These are phyloP conservation scores for Bombardia bombarda DNA, from an alignment of 495 filamentous ascomycete genomes.

Conservation along the genomic window DNA sequence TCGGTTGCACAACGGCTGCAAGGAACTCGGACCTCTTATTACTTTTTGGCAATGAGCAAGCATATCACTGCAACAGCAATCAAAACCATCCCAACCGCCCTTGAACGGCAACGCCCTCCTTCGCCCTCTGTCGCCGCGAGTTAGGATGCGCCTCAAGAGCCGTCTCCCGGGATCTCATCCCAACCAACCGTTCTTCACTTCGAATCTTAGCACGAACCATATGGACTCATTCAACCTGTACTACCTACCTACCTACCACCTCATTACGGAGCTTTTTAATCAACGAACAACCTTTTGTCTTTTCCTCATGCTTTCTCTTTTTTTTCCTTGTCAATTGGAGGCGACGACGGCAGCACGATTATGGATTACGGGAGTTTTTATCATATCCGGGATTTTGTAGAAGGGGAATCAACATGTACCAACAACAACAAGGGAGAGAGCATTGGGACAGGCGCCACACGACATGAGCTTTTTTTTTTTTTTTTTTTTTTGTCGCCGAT, in stretches of 20 bases:
- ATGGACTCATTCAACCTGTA: slow-evolving; percentile 15
- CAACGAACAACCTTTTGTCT: slow-evolving; percentile 7
- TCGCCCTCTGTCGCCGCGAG: neutral
- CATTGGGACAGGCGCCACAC: slow-evolving; percentile 18
- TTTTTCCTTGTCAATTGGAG: slow-evolving; percentile 5
- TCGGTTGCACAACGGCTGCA: no score
- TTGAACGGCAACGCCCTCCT: no score
- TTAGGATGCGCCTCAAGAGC: slow-evolving; percentile 16
- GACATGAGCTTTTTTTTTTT: no score
- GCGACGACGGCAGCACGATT: slow-evolving; percentile 14
- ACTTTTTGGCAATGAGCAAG: no score
- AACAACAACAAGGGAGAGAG: slow-evolving; percentile 8
- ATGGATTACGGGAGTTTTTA: slow-evolving; percentile 12
- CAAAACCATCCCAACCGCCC: no score
- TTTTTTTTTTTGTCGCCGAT: neutral
- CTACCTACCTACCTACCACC: slow-evolving; percentile 20
- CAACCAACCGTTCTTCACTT: slow-evolving; percentile 9
- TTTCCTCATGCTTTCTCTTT: neutral
- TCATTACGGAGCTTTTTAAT: slow-evolving; percentile 24
- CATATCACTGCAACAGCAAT: no score
- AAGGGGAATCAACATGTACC: slow-evolving; percentile 14
- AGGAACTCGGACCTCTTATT: no score
- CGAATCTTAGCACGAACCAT: slow-evolving; percentile 4
- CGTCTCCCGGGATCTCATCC: slow-evolving; percentile 11
- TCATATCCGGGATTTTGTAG: slow-evolving; percentile 4